Evolutionary conservation across 2,329 filamentous ascomycete genomes (phyloP), one percentile per base, ranked within the genome.

Genomic region (Xylariaceae sp.): DNA sequence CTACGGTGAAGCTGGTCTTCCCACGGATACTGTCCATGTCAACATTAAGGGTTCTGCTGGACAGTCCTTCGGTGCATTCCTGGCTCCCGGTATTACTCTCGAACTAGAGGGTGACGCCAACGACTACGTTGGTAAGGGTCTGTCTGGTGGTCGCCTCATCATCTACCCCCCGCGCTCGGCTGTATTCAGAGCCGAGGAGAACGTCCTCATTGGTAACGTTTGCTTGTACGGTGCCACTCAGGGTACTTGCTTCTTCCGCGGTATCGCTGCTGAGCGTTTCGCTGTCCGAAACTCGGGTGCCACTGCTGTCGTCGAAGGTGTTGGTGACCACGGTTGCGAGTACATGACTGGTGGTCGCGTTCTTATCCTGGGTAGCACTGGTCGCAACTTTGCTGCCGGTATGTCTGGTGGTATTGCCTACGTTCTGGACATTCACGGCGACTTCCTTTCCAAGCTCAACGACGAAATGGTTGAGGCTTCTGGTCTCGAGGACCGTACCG

Each of bases 371-470:
- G 93, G 93, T 60, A 86, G 84, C 69, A 96, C 92, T 72, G 93
- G 93, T 51, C 92, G 93, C 68, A 97, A 97, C 81, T 97, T 97
- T 72, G 93, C 92, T 68, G 93, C 93, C 62, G 93, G 93, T 81
- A 97, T 97, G 93, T 97, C 92, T 71, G 93, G 93, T 72, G 93
- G 93, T 81, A 97, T 97, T 70, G 92, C 92, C 15, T 97, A 96
- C 71, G 86, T 97, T 56, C 84, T 97, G 35, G 93, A 97, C 71
- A 88, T 94, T 71, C 84, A 93, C 73, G 84, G 88, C 65, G 91
- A 97, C 76, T 96, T 97, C 79, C 81, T 89, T 74, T 86, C 87
- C 68, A 97, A 97, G 83, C 88, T 97, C 77, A 97, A 97, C 78
- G 88, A 87, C 71, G 93, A 97, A 79, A 96, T 97, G 93, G 93